Conservation (phyloP, 441 rosid species). For the Bruguiera hainesii region DNA sequence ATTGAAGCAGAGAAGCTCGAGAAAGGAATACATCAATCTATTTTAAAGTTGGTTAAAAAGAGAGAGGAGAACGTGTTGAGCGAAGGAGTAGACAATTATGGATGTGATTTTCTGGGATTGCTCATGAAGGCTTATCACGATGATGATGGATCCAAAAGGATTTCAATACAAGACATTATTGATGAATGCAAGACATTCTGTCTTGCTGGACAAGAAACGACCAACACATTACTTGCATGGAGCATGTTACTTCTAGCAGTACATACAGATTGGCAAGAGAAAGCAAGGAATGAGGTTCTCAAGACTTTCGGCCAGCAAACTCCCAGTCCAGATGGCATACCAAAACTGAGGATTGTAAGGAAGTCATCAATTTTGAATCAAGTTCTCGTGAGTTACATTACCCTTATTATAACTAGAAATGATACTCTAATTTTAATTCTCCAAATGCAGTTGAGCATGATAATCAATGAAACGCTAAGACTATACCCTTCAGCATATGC, state of each 20-base stretch:
- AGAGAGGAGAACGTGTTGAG: conserved; percentile 26
- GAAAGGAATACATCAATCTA: neutral
- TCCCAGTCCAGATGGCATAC: conserved; percentile 14
- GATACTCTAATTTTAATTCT: too few species aligned
- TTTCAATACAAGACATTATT: conserved; percentile 19
- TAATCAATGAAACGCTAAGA: conserved; percentile 19
- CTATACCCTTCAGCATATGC: neutral
- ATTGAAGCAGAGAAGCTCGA: neutral
- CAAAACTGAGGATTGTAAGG: conserved; percentile 20
- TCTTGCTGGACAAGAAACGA: conserved; percentile 31
- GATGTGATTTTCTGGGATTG: conserved; percentile 19
- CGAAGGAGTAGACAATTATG: conserved; percentile 18
- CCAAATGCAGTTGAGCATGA: conserved; percentile 25
- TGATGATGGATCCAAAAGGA: conserved; percentile 9
- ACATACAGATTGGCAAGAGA: conserved; percentile 2
- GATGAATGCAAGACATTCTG: conserved; percentile 37
- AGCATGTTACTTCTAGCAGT: conserved; percentile 19
- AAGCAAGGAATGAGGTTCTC: conserved; percentile 25
- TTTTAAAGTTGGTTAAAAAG: conserved; percentile 23
- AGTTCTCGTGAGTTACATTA: too few species aligned
- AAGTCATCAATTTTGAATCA: too few species aligned
- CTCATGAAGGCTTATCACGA: conserved; percentile 18
- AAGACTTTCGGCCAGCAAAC: conserved; percentile 17
- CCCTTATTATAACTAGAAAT: too few species aligned
- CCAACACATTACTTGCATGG: conserved; percentile 19